A percentile compares a stretch with the other conserved stretches of the same genome.
These are phyloP conservation scores for Quercus robur DNA, from an alignment of 306 rosid species.

Conservation along the genomic window DNA sequence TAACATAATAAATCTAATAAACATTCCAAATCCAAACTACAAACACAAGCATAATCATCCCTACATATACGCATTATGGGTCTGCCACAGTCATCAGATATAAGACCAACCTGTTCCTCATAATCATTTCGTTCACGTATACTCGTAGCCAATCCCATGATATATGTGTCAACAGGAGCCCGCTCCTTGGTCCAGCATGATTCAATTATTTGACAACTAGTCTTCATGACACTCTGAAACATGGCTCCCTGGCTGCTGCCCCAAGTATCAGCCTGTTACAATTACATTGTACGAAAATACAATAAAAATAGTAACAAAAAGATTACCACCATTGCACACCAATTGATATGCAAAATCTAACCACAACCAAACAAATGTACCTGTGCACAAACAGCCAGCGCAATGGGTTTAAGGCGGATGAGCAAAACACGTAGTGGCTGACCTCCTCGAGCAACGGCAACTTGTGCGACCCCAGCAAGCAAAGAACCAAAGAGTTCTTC, in stretches of 20 bases:
- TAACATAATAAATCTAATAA: no score
- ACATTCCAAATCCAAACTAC: no score
- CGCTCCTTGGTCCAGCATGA: constrained; percentile 98
- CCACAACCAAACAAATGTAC: constrained; percentile 33
- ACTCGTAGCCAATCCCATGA: constrained; percentile 95
- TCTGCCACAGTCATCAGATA: constrained; percentile 12
- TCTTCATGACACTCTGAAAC: constrained; percentile 87
- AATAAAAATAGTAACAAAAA: neutral
- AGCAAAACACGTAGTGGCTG: constrained; percentile 91
- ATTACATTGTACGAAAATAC: constrained; percentile 19
- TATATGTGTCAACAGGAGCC: constrained; percentile 91
- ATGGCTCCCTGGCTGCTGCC: constrained; percentile 77
- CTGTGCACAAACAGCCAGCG: constrained; percentile 86
- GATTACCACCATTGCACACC: constrained; percentile 7
- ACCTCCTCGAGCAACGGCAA: constrained; percentile 84
- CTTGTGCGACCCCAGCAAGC: constrained; percentile 75
- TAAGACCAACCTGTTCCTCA: constrained; percentile 70
- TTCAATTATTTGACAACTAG: constrained; percentile 79
- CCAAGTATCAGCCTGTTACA: constrained; percentile 82
- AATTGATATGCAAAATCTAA: constrained; percentile 11
- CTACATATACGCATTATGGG: constrained; percentile 5
- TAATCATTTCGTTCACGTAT: constrained; percentile 92
- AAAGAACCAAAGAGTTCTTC: constrained; percentile 87
- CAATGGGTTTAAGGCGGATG: constrained; percentile 91
- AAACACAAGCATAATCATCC: neutral